These are phyloP conservation scores for Chlorella sp. DNA, from an alignment of 139 green algal genomes.

Conservation along the genomic window DNA sequence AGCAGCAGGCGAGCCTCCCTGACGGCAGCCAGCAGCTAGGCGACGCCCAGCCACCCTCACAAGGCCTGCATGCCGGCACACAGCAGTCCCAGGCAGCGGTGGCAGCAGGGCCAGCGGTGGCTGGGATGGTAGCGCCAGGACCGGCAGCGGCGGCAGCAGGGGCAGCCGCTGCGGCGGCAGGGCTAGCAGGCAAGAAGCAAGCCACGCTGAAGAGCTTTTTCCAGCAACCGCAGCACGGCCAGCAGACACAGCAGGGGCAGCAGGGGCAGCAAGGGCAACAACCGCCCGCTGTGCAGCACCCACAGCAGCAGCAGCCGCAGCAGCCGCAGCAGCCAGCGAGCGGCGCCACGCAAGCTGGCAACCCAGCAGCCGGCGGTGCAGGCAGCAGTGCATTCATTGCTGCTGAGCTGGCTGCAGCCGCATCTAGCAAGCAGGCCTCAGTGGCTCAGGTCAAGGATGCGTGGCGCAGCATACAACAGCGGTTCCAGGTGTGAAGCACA, in stretches of 20 bases:
- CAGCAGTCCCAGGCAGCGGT: not conserved
- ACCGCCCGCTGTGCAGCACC: too few species aligned
- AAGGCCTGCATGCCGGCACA: not conserved
- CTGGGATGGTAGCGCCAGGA: not conserved
- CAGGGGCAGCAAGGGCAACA: not conserved
- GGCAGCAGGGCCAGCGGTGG: not conserved
- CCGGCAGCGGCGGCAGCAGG: not conserved
- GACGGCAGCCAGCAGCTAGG: not conserved
- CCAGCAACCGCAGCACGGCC: not conserved
- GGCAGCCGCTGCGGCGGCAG: not conserved
- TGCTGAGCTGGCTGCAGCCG: not conserved
- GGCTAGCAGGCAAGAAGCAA: not conserved
- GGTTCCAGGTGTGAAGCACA: constrained; percentile 36
- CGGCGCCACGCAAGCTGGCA: not conserved
- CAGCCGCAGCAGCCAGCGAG: not conserved
- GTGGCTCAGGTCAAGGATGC: constrained; percentile 14
- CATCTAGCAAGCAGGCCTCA: not conserved
- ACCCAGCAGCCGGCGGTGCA: not conserved
- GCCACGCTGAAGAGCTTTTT: too few species aligned
- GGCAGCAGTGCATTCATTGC: not conserved
- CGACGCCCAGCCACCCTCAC: too few species aligned
- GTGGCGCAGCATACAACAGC: constrained; percentile 38
- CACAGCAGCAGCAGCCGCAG: not conserved
- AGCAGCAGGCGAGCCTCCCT: not conserved
- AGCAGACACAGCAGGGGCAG: not conserved